Percentiles rank a stretch among this genome's conserved stretches.
phyloP scores from a whole-genome alignment of 179 eudicot genomes.

The Vitellaria paradoxa region DNA sequence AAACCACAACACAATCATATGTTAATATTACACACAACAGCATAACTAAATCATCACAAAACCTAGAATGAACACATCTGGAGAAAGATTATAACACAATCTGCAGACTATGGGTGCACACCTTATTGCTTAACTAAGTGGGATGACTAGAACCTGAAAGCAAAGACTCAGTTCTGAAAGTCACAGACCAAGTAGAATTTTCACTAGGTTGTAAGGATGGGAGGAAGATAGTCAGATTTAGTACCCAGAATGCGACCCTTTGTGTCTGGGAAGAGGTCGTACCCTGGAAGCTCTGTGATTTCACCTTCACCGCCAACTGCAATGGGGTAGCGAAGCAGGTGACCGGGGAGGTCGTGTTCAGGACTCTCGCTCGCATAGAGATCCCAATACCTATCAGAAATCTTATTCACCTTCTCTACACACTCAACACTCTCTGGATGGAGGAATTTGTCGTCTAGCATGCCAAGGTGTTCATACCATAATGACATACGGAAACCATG shows the following conservation, averaged over 20 bases:
- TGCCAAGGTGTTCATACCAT: conserved; percentile 87
- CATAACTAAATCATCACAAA: conserved; percentile 5
- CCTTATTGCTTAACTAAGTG: conserved; percentile 8
- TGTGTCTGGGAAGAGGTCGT: conserved; percentile 68
- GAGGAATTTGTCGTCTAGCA: conserved; percentile 55
- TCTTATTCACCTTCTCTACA: conserved; percentile 48
- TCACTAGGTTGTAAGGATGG: conserved; percentile 56
- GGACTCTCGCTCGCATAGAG: conserved; percentile 48
- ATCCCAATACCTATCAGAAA: conserved; percentile 67
- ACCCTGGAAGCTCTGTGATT: conserved; percentile 58
- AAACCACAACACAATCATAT: conserved; percentile 3
- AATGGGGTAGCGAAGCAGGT: conserved; percentile 69
- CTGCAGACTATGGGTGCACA: conserved; percentile 11
- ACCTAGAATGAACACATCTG: conserved; percentile 6
- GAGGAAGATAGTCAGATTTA: conserved; percentile 58
- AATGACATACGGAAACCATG: conserved; percentile 81
- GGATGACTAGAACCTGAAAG: neutral
- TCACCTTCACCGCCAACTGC: conserved; percentile 51
- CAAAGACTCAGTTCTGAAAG: neutral
- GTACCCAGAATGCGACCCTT: conserved; percentile 61
- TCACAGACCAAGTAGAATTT: neutral
- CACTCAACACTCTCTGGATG: conserved; percentile 57
- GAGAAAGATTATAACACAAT: neutral
- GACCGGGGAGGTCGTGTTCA: conserved; percentile 70
- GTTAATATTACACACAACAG: neutral